A percentile compares a stretch with the other conserved stretches of the same genome.
phyloP scores from a whole-genome alignment of 2,329 filamentous ascomycete species.

The Trichoderma citrinoviride region DNA sequence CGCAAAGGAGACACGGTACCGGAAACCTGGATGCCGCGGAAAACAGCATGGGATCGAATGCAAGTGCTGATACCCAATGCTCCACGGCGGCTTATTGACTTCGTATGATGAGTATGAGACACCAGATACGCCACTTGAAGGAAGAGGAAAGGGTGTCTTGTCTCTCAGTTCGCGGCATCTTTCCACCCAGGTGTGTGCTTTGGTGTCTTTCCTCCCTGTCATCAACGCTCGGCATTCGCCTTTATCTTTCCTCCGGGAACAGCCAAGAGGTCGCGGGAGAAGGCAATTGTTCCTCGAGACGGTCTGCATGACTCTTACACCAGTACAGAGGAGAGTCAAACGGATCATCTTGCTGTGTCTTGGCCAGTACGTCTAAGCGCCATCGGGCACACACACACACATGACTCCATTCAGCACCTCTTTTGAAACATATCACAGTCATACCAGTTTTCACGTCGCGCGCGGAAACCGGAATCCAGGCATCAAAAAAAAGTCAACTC shows the following conservation, averaged over 20 bases:
- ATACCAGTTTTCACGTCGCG: not conserved
- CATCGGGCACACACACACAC: not conserved
- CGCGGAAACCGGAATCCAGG: not conserved
- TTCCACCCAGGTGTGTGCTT: not conserved
- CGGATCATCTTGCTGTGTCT: not conserved
- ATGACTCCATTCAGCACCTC: not conserved
- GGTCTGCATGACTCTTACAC: not conserved
- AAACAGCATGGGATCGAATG: no score
- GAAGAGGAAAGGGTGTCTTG: not conserved
- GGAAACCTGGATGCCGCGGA: not conserved
- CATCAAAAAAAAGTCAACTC: not conserved
- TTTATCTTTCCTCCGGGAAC: no score
- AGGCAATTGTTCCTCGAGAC: not conserved
- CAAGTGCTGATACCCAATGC: not conserved
- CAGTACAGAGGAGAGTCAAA: not conserved
- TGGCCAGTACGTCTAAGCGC: not conserved
- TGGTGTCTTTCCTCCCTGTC: not conserved
- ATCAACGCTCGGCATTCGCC: not conserved
- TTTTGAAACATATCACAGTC: not conserved
- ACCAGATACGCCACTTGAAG: not conserved
- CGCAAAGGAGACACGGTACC: not conserved
- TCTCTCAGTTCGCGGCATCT: not conserved
- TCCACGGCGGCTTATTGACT: not conserved
- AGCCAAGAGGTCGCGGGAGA: not conserved
- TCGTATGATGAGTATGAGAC: conserved; percentile 7